Evolutionary conservation across 169 alveolate genomes (phyloP).

Genomic region (Babesia ovata): DNA sequence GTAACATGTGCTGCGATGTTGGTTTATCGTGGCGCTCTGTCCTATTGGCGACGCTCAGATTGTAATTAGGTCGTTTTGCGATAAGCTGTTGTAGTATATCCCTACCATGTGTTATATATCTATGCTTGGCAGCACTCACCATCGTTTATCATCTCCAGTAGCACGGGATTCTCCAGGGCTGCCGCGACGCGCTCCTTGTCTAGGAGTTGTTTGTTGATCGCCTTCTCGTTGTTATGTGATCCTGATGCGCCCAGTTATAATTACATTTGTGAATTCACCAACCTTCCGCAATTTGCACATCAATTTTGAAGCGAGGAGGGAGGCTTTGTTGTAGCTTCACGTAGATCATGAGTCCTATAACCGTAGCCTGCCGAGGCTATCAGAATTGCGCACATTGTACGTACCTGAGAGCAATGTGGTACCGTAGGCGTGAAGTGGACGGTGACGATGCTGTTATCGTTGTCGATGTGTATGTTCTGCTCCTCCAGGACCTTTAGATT

Average conservation of each 20-base stretch:
- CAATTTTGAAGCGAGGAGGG: constrained; percentile 84
- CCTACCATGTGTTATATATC: neutral
- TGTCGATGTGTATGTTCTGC: constrained; percentile 84
- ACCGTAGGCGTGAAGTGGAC: constrained; percentile 96
- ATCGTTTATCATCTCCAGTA: constrained; percentile 80
- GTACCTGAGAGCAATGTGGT: constrained; percentile 92
- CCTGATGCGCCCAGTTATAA: constrained; percentile 75
- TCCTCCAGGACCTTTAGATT: constrained; percentile 90
- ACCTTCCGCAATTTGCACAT: constrained; percentile 71
- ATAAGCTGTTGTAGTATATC: constrained; percentile 11
- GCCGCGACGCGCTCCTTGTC: constrained; percentile 98
- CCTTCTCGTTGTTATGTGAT: constrained; percentile 87
- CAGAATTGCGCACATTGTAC: neutral
- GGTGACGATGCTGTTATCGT: constrained; percentile 74
- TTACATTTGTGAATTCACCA: neutral
- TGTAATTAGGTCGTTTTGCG: neutral
- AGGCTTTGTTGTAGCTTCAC: constrained; percentile 90
- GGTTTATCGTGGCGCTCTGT: neutral
- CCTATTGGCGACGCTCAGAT: neutral
- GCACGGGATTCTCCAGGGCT: constrained; percentile 90
- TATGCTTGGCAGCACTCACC: constrained; percentile 5
- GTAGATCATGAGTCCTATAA: constrained; percentile 94
- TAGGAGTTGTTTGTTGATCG: constrained; percentile 91
- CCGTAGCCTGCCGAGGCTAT: constrained; percentile 84
- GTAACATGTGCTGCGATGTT: neutral